phyloP scores from a whole-genome alignment of 257 asterid genomes.

The Capsicum chinense region DNA sequence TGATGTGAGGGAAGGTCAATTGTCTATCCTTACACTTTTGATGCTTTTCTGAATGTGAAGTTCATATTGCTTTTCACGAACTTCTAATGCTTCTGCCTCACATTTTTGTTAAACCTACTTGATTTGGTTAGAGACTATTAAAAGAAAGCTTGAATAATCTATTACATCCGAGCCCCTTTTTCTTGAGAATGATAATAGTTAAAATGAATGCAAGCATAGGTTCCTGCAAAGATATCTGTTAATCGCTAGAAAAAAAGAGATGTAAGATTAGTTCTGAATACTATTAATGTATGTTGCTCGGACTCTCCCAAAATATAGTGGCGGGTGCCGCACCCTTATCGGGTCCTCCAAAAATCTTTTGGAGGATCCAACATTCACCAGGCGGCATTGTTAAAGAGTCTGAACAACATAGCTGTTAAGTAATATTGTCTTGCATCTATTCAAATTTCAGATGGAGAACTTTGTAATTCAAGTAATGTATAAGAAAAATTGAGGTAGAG shows the following conservation, averaged over 20 bases:
- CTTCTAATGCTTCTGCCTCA: slow-evolving; percentile 4
- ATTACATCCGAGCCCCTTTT: not conserved
- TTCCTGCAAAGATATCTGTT: not conserved
- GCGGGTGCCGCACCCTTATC: not conserved
- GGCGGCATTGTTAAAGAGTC: not conserved
- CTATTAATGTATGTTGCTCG: slow-evolving; percentile 6
- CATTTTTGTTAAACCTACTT: slow-evolving; percentile 19
- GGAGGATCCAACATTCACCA: not conserved
- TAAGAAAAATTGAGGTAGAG: slow-evolving; percentile 2
- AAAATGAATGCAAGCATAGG: slow-evolving; percentile 4
- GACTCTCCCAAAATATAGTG: not conserved
- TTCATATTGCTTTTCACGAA: not conserved
- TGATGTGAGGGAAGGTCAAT: not conserved
- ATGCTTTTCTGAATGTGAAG: slow-evolving; percentile 14
- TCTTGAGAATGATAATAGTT: not conserved
- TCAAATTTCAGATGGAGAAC: not conserved
- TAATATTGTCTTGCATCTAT: not conserved
- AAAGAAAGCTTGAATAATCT: not conserved
- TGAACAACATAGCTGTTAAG: not conserved
- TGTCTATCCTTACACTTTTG: slow-evolving; percentile 4
- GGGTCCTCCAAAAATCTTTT: not conserved
- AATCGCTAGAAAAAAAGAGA: not conserved
- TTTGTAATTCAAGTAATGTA: not conserved
- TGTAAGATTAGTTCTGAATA: not conserved
- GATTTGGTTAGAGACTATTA: not conserved